These are phyloP conservation scores for Talaromyces sp. DNA, from an alignment of 2,329 filamentous ascomycete genomes.

Conservation along the genomic window DNA sequence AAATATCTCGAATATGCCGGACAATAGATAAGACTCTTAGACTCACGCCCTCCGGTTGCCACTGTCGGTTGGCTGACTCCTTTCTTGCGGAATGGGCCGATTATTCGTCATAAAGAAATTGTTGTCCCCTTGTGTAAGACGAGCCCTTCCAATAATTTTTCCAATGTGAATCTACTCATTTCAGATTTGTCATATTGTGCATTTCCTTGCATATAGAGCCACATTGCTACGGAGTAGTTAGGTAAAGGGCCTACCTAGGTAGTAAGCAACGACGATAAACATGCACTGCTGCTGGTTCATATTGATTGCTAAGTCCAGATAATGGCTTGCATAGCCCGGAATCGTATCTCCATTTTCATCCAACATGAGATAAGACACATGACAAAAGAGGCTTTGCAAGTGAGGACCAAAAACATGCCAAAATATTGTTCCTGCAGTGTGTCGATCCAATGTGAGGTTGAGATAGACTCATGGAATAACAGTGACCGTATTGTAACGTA, in stretches of 20 bases:
- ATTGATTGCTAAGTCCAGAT: neutral
- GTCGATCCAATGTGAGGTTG: neutral
- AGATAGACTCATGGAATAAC: neutral
- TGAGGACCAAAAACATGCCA: too few relatives aligned
- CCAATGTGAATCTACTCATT: neutral
- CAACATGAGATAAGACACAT: too few relatives aligned
- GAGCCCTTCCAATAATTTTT: neutral
- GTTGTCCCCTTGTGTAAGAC: neutral
- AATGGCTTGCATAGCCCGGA: neutral
- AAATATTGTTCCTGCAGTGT: neutral
- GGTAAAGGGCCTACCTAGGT: neutral
- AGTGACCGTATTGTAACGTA: neutral
- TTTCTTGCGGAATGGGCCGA: neutral
- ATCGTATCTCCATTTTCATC: too few relatives aligned
- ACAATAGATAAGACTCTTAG: neutral
- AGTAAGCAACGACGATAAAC: too few relatives aligned
- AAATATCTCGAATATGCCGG: neutral
- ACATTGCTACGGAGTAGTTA: neutral
- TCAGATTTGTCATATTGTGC: neutral
- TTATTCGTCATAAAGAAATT: neutral
- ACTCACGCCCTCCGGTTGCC: neutral
- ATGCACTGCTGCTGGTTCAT: neutral
- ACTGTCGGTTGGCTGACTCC: neutral
- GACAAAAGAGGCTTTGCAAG: neutral
- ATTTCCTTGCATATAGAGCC: slow-evolving; percentile 2